phyloP scores from a whole-genome alignment of 352 stramenopile species.

The Lagenidium sp. region DNA sequence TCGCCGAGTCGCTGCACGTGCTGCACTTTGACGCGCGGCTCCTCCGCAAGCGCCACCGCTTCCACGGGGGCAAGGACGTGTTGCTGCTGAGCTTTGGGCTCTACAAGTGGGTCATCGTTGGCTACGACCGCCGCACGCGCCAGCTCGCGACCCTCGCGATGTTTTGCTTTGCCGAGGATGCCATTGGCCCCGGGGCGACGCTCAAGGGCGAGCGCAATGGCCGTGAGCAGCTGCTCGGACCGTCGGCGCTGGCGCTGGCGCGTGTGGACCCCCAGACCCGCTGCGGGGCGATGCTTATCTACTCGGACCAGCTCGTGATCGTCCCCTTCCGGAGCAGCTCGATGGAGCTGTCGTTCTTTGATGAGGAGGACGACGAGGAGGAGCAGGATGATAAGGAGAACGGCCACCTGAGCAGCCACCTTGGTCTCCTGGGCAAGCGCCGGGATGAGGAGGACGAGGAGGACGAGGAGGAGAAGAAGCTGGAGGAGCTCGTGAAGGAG shows the following conservation, averaged over 20 bases:
- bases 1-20: conserved; percentile 63
- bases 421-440: conserved; percentile 6
- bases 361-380: conserved; percentile 61
- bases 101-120: conserved; percentile 79
- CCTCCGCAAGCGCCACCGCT: conserved; percentile 61
- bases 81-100: conserved; percentile 64
- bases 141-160: conserved; percentile 60
- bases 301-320: conserved; percentile 74
- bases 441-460: conserved; percentile 62
- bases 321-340: conserved; percentile 75
- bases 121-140: conserved; percentile 44
- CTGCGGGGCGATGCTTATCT: conserved; percentile 77
- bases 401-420: not conserved
- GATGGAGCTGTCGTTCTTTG: conserved; percentile 72
- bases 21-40: conserved; percentile 57
- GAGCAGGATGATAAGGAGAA: conserved; percentile 8
- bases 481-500: conserved; percentile 67
- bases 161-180: conserved; percentile 75
- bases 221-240: conserved; percentile 60
- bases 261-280: conserved; percentile 67
- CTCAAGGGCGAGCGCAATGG: conserved; percentile 75
- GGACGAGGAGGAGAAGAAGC: conserved; percentile 72
- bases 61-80: conserved; percentile 61
- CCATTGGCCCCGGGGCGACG: conserved; percentile 69
- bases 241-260: conserved; percentile 36